These are phyloP conservation scores for Stenocarpella maydis DNA, from an alignment of 2,329 filamentous ascomycete genomes.

Conservation along the genomic window DNA sequence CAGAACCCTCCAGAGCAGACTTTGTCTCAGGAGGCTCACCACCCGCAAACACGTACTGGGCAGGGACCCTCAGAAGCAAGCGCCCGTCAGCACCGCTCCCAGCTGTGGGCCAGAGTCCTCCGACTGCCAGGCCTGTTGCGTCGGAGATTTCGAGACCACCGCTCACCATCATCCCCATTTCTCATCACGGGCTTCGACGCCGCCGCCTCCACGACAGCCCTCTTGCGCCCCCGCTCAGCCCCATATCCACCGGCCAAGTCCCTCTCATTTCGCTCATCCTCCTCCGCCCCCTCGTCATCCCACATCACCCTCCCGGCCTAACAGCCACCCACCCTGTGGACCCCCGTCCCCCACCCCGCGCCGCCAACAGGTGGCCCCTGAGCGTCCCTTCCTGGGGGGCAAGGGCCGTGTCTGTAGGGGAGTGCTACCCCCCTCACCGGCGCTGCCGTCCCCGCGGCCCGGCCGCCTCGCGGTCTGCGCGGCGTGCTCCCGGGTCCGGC, in stretches of 20 bases:
- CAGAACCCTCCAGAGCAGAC: not conserved
- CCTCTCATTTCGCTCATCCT: not conserved
- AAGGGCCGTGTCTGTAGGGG: not conserved
- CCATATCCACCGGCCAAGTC: not conserved
- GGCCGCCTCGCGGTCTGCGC: not conserved
- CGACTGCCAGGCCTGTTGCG: not conserved
- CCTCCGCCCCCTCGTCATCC: not conserved
- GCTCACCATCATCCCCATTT: not conserved
- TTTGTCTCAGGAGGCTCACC: not conserved
- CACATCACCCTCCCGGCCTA: not conserved
- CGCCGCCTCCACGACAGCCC: not conserved
- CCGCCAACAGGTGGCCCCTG: not conserved
- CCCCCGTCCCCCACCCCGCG: not conserved
- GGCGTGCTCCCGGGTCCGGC: not conserved
- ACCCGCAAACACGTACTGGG: too few relatives aligned
- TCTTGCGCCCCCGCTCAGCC: not conserved
- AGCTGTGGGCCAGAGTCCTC: not conserved
- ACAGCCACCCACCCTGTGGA: not conserved
- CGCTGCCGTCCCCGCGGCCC: not conserved
- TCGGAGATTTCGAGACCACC: too few relatives aligned
- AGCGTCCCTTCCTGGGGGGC: too few relatives aligned
- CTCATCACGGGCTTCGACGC: not conserved
- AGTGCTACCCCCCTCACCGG: not conserved
- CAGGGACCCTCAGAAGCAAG: too few relatives aligned
- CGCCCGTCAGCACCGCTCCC: not conserved